phyloP scores from a whole-genome alignment of 139 green algal genomes.

The Chlamydomonas incerta region DNA sequence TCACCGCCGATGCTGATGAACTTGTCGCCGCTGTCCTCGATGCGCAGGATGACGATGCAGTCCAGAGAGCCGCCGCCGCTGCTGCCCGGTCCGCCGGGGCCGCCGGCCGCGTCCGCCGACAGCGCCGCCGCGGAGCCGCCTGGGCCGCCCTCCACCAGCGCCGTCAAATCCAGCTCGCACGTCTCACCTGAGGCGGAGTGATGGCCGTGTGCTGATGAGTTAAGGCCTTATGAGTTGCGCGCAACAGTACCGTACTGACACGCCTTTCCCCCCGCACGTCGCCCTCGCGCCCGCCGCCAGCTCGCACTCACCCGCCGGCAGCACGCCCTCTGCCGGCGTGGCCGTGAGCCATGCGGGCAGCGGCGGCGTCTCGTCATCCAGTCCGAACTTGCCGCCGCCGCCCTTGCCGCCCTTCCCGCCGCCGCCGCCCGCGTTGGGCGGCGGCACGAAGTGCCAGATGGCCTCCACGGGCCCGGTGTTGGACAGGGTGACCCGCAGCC shows the following conservation, averaged over 20 bases:
- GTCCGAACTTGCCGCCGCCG: constrained; percentile 16
- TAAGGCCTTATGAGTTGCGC: too few relatives aligned
- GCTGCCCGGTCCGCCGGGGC: background rate
- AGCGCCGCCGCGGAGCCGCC: constrained; percentile 27
- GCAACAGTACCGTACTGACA: too few relatives aligned
- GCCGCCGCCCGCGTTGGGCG: background rate
- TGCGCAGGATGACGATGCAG: constrained; percentile 72
- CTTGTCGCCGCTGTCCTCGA: constrained; percentile 76
- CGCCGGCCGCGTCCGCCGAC: background rate
- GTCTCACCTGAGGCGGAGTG: background rate
- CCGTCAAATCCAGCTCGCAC: constrained; percentile 27
- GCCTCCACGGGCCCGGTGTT: constrained; percentile 52
- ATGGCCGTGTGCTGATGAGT: too few relatives aligned
- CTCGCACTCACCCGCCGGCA: constrained; percentile 32
- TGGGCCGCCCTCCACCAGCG: constrained; percentile 43
- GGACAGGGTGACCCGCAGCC: constrained; percentile 37
- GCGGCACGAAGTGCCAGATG: constrained; percentile 52
- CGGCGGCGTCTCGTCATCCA: constrained; percentile 51
- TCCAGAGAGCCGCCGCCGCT: constrained; percentile 54
- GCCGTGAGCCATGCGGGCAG: constrained; percentile 55
- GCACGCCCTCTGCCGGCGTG: constrained; percentile 26
- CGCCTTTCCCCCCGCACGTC: too few relatives aligned
- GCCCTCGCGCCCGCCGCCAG: background rate
- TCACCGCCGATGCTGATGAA: constrained; percentile 71
- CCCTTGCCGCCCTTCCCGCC: background rate